Percentiles rank a stretch among this genome's conserved stretches.
Conservation (phyloP, 495 filamentous ascomycete species). For the Thermochaetoides thermophila region DNA sequence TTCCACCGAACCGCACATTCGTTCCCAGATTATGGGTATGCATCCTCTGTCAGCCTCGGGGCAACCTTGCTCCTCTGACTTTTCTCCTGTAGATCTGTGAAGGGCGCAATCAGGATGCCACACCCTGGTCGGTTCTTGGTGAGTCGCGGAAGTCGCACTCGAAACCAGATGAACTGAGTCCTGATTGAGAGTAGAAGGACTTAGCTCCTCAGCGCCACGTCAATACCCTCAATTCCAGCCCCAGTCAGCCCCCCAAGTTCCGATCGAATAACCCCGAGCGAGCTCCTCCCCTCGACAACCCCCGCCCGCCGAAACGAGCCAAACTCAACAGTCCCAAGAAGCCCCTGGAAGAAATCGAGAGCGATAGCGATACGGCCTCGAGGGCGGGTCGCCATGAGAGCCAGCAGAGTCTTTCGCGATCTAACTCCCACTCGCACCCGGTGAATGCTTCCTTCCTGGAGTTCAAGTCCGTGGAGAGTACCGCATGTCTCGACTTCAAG, state of each 20-base stretch:
- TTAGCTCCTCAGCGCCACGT: background rate
- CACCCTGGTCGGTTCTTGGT: background rate
- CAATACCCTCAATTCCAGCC: slow-evolving; percentile 5
- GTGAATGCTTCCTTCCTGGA: slow-evolving; percentile 7
- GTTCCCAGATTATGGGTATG: slow-evolving; percentile 21
- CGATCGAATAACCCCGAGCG: background rate
- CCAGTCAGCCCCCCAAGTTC: background rate
- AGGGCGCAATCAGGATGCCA: slow-evolving; percentile 11
- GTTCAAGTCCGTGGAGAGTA: slow-evolving; percentile 8
- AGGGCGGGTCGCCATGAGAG: slow-evolving; percentile 6
- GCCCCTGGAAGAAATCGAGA: slow-evolving; percentile 9
- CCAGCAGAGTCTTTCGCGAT: slow-evolving; percentile 8
- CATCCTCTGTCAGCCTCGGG: background rate
- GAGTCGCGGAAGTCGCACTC: background rate
- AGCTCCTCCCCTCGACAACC: background rate
- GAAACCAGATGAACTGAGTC: background rate
- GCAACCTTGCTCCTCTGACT: too few relatives aligned
- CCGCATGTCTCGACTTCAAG: too few relatives aligned
- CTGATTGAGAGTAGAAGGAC: slow-evolving; percentile 1
- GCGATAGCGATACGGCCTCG: slow-evolving; percentile 7
- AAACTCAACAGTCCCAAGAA: slow-evolving; percentile 3
- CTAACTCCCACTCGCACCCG: too few relatives aligned
- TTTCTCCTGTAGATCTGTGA: slow-evolving; percentile 11
- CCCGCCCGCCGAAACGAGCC: slow-evolving; percentile 16
- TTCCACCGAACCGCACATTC: slow-evolving; percentile 12